phyloP scores from a whole-genome alignment of 1,284 basidiomycete genomes.

The Phylloboletellus chloephorus region DNA sequence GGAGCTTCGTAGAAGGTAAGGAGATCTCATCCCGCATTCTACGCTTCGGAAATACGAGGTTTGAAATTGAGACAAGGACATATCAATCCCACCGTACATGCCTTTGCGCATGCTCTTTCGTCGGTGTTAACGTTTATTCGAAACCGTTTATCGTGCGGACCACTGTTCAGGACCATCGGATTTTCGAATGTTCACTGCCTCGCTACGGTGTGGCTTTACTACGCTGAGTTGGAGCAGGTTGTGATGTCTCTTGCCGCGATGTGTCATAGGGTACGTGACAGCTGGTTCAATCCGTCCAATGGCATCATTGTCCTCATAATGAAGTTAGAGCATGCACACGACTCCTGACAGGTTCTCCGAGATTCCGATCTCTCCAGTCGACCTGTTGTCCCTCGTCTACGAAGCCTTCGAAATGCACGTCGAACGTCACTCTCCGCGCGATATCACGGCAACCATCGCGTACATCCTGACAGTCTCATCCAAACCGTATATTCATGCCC shows the following conservation, averaged over 20 bases:
- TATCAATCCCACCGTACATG: conserved; percentile 51
- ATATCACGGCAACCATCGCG: conserved; percentile 50
- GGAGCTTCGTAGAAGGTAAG: conserved; percentile 43
- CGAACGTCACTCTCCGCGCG: conserved; percentile 43
- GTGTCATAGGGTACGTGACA: conserved; percentile 48
- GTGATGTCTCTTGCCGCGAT: conserved; percentile 47
- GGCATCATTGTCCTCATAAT: background rate
- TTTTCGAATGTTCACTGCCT: conserved; percentile 28
- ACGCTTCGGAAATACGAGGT: conserved; percentile 1
- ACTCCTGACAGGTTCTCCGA: conserved; percentile 39
- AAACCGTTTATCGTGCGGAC: conserved; percentile 36
- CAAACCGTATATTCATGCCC: conserved; percentile 49
- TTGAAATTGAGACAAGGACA: conserved; percentile 34
- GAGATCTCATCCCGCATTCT: background rate
- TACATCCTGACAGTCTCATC: conserved; percentile 60
- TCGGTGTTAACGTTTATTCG: conserved; percentile 50
- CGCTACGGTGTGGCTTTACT: conserved; percentile 48
- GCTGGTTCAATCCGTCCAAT: background rate
- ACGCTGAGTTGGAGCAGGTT: conserved; percentile 46
- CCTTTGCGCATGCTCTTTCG: conserved; percentile 60
- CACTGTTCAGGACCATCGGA: conserved; percentile 28
- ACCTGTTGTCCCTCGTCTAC: conserved; percentile 54
- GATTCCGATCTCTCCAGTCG: conserved; percentile 40
- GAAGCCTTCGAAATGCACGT: conserved; percentile 46
- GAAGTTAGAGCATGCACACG: conserved; percentile 38